These are phyloP conservation scores for Acanthamoeba culbertsoni DNA, from an alignment of 208 protist species.

Conservation along the genomic window DNA sequence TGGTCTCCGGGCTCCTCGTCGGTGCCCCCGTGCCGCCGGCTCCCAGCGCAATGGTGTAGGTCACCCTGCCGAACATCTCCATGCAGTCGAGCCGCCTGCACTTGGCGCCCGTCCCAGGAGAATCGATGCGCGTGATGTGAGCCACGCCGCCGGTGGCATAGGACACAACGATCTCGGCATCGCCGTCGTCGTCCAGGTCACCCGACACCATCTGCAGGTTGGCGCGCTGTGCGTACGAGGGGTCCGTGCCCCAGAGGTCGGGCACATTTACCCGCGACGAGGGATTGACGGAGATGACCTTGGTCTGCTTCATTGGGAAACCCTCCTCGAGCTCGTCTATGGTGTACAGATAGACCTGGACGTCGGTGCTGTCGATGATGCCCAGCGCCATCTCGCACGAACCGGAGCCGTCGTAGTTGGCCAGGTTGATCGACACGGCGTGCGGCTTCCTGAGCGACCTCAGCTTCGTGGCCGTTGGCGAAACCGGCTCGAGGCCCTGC, in stretches of 20 bases:
- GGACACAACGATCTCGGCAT: not conserved
- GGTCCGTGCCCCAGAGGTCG: not conserved
- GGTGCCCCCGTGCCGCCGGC: not conserved
- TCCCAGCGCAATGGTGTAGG: not conserved
- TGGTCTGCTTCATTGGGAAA: not conserved
- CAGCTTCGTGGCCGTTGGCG: not conserved
- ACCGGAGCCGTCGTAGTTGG: conserved; percentile 24
- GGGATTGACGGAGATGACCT: not conserved
- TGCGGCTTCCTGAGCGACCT: not conserved
- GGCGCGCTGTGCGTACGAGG: not conserved
- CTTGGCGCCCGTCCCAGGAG: not conserved
- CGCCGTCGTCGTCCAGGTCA: not conserved
- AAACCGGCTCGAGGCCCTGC: not conserved
- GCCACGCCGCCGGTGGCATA: not conserved
- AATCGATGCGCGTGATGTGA: not conserved
- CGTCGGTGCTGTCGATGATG: not conserved
- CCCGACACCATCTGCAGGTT: not conserved
- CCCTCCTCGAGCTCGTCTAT: not conserved
- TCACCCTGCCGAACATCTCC: not conserved
- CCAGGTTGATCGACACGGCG: not conserved
- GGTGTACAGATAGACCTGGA: not conserved
- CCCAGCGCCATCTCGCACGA: not conserved
- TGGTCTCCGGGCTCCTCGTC: not conserved
- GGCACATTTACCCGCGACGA: not conserved
- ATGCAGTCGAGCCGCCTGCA: not conserved